phyloP scores from a whole-genome alignment of 257 asterid species.

The Fraxinus quadrangulata region DNA sequence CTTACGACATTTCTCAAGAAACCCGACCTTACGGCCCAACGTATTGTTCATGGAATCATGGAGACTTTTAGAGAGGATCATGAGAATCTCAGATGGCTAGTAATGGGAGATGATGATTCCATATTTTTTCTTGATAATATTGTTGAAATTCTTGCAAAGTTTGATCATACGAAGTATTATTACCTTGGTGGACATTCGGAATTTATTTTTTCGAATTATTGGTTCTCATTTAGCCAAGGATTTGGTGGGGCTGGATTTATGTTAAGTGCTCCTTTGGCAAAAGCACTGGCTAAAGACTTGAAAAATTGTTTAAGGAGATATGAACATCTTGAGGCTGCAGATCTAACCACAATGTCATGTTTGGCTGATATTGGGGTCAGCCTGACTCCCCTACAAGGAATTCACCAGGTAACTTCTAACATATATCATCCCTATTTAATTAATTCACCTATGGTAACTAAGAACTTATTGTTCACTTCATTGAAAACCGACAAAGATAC shows the following conservation, averaged over 20 bases:
- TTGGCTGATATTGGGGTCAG: slow-evolving; percentile 63
- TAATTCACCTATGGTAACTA: too few relatives aligned
- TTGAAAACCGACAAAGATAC: too few relatives aligned
- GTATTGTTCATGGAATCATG: slow-evolving; percentile 56
- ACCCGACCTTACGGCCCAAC: slow-evolving; percentile 37
- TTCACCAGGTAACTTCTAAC: slow-evolving; percentile 52
- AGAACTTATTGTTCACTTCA: too few relatives aligned
- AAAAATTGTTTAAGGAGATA: slow-evolving; percentile 52
- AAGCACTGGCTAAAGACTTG: slow-evolving; percentile 47
- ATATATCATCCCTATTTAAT: too few relatives aligned
- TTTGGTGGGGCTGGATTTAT: slow-evolving; percentile 79
- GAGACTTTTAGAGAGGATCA: slow-evolving; percentile 47
- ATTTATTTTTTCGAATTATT: slow-evolving; percentile 47
- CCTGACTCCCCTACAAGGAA: slow-evolving; percentile 54
- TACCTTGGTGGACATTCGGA: slow-evolving; percentile 68
- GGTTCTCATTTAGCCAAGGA: slow-evolving; percentile 57
- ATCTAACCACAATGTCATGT: slow-evolving; percentile 58
- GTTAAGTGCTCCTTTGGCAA: slow-evolving; percentile 60
- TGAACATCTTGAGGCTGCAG: slow-evolving; percentile 43
- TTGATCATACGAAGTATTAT: slow-evolving; percentile 56
- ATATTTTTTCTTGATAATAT: slow-evolving; percentile 54
- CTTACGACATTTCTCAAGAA: slow-evolving; percentile 29
- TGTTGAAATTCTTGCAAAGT: slow-evolving; percentile 44
- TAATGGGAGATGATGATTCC: slow-evolving; percentile 72
- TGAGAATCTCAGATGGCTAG: slow-evolving; percentile 51